Percentiles rank a stretch among this genome's conserved stretches.
These are phyloP conservation scores for Linaria vulgaris DNA, from an alignment of 257 asterid species.

Conservation along the genomic window DNA sequence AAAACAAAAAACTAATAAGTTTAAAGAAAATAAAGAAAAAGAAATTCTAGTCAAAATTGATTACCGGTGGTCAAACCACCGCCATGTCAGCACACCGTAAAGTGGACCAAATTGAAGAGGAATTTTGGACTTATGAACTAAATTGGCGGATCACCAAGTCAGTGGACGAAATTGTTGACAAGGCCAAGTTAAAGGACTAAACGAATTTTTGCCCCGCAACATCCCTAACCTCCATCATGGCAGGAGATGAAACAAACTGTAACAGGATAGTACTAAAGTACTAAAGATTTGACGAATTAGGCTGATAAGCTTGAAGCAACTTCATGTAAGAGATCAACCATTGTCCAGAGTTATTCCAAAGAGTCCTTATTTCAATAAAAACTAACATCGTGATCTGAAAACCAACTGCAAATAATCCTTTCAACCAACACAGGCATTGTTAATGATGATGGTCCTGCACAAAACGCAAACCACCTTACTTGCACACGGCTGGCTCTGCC, in stretches of 20 bases:
- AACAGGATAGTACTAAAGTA: not conserved
- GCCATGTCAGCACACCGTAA: too few relatives aligned
- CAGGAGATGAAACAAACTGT: too few relatives aligned
- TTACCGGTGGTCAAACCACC: too few relatives aligned
- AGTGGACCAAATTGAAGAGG: too few relatives aligned
- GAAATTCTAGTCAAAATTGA: too few relatives aligned
- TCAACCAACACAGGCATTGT: not conserved
- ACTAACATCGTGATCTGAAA: not conserved
- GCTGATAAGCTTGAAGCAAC: not conserved
- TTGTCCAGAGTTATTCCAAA: not conserved
- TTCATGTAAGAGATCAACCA: conserved; percentile 1
- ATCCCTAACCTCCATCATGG: too few relatives aligned
- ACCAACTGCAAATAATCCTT: conserved; percentile 7
- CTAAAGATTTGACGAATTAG: not conserved
- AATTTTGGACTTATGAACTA: too few relatives aligned
- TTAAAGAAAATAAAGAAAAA: too few relatives aligned
- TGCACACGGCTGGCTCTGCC: conserved; percentile 80
- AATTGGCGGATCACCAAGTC: not conserved
- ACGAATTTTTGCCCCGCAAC: too few relatives aligned
- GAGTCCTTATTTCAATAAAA: conserved; percentile 11
- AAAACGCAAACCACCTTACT: conserved; percentile 83
- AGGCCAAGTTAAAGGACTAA: too few relatives aligned
- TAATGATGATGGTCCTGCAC: conserved; percentile 87
- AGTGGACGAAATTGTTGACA: too few relatives aligned
- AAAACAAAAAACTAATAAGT: too few relatives aligned